Evolutionary conservation across 148 eudicot species (phyloP), one percentile per base, ranked within the genome.

Genomic region (Rhododendron molle): DNA sequence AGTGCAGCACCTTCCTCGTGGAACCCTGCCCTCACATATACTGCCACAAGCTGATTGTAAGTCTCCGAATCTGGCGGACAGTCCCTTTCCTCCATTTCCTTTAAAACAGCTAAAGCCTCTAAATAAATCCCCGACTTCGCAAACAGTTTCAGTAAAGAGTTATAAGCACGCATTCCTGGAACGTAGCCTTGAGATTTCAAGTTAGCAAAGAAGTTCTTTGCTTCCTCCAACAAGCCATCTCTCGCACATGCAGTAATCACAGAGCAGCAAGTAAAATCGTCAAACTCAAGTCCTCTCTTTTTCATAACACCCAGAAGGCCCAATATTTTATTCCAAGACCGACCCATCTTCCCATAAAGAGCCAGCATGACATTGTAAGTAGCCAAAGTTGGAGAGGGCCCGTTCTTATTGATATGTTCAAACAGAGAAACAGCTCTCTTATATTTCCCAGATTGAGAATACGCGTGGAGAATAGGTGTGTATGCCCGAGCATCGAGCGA

Each of bases 231-330:
- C 93, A 94, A 84, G 3, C 99, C 98, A 82, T 96, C 99, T 87
- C 98, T 93, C 18, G 95, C 99, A 91, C 98, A 96, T 47, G 98
- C 99, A 16, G 98, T 87, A 78, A 96, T 92, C 43, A 96, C 98
- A 13, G 99, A 93, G 86, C 99, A 93, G 84, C 95, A 93, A 73
- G 99, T 96, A 76, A 96, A 96, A 85, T 96, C 98, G 81, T 96
- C 99, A 84, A 92, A 93, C 62, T 90, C 87, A 34, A 93, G 90
- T 74, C 94, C 94, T 84, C 89, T 78, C 80, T 89, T 83, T 56
- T 86, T 90, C 93, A 96, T 95, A 86, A 95, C 96, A 84, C 93
- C 94, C 84, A 96, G 86, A 87, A 96, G 91, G 16, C 52, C 81
- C 77, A 95, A 80, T 32, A 96, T 90, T 46, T 91, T 91, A 74